Conservation (phyloP, 1,284 basidiomycete genomes). For the Sphaerobolus stellatus region DNA sequence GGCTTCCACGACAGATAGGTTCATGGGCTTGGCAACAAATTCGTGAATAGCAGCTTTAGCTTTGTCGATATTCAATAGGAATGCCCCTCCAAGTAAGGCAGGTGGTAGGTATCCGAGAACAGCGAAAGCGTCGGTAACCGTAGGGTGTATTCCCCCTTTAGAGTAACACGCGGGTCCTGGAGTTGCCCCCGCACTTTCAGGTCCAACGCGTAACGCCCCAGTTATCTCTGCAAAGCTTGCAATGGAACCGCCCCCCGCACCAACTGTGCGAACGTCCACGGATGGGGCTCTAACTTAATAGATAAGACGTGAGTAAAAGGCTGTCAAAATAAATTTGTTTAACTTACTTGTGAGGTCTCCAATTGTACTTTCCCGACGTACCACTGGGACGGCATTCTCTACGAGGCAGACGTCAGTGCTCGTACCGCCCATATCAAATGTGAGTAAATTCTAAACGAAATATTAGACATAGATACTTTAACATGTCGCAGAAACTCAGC, state of each 20-base stretch:
- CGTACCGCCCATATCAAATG: conserved; percentile 33
- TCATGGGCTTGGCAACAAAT: conserved; percentile 26
- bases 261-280: conserved; percentile 32
- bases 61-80: conserved; percentile 25
- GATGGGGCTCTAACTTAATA: conserved; percentile 27
- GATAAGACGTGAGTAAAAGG: no score
- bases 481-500: no score
- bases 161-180: conserved; percentile 32
- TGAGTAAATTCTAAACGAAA: no score
- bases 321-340: no score
- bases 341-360: conserved; percentile 23
- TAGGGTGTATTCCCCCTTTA: conserved; percentile 26
- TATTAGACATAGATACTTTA: no score
- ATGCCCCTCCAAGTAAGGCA: conserved; percentile 26
- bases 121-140: conserved; percentile 32
- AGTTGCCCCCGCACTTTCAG: conserved; percentile 29
- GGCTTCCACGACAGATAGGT: conserved; percentile 24
- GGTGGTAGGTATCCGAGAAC: conserved; percentile 30
- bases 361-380: conserved; percentile 25
- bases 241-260: conserved; percentile 32
- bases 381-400: conserved; percentile 27
- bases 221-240: conserved; percentile 29
- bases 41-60: conserved; percentile 23
- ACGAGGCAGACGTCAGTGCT: conserved; percentile 32
- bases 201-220: conserved; percentile 31